Conservation (phyloP, 2,329 filamentous ascomycete species). For the Zymoseptoria brevis region DNA sequence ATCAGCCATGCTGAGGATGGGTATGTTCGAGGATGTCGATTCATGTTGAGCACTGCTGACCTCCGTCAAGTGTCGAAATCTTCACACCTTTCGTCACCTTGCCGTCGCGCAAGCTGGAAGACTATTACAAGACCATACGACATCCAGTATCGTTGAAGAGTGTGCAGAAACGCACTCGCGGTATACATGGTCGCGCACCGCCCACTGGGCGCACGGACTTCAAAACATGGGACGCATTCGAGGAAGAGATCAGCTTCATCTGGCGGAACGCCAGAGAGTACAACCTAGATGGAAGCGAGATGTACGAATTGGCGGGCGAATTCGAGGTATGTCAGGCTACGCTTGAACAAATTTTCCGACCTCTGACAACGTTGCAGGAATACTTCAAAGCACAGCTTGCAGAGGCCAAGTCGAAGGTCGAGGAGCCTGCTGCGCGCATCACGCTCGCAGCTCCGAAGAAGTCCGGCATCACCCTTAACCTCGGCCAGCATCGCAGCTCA, state of each 20-base stretch:
- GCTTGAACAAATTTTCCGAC: neutral
- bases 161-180: conserved; percentile 68
- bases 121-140: conserved; percentile 79
- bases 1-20: conserved; percentile 58
- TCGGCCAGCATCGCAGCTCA: conserved; percentile 28
- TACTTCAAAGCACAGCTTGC: conserved; percentile 61
- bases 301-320: conserved; percentile 67
- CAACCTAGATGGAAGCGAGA: conserved; percentile 86
- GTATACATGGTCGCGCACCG: conserved; percentile 59
- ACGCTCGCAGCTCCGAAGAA: conserved; percentile 53
- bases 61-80: conserved; percentile 51
- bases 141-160: conserved; percentile 72
- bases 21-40: conserved; percentile 37
- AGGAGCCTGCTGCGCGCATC: conserved; percentile 67
- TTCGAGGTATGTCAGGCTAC: conserved; percentile 56
- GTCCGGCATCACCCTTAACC: conserved; percentile 30
- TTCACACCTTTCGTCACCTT: conserved; percentile 70
- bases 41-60: conserved; percentile 4
- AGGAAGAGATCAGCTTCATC: conserved; percentile 68
- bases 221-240: conserved; percentile 75
- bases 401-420: conserved; percentile 63
- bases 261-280: conserved; percentile 86
- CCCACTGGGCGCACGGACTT: conserved; percentile 57
- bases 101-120: conserved; percentile 65
- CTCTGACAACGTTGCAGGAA: conserved; percentile 41